Percentiles rank a stretch among this genome's conserved stretches.
phyloP scores from a whole-genome alignment of 805 yeast species.

The Saturnispora mendoncae region DNA sequence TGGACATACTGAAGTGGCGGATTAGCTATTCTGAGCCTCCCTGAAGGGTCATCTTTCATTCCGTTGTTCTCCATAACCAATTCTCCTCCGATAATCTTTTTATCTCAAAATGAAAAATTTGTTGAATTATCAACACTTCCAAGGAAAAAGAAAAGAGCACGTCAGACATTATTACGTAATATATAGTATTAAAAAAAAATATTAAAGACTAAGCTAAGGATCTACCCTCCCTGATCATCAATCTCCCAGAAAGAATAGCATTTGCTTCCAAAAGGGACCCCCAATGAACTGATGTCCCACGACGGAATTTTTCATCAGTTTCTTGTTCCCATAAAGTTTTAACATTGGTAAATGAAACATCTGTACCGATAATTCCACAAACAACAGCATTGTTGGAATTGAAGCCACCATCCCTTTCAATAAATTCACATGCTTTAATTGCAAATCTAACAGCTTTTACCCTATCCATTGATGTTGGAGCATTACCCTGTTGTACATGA shows the following conservation, averaged over 20 bases:
- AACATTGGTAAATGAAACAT: conserved; percentile 49
- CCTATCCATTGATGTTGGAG: conserved; percentile 91
- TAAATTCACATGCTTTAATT: conserved; percentile 78
- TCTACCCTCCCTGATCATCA: conserved; percentile 34
- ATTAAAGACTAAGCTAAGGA: neutral
- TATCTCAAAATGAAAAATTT: too few species aligned
- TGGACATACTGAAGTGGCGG: neutral
- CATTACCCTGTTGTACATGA: conserved; percentile 95
- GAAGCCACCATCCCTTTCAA: conserved; percentile 48
- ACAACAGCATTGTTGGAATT: conserved; percentile 52
- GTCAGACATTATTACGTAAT: neutral
- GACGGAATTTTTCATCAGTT: conserved; percentile 53
- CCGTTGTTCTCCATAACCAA: neutral
- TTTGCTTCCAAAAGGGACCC: conserved; percentile 45
- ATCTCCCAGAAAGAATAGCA: conserved; percentile 67
- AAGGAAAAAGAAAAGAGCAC: too few species aligned
- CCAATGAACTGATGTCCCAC: conserved; percentile 68
- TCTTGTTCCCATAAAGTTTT: conserved; percentile 48
- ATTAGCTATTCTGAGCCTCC: neutral
- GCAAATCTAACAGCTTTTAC: conserved; percentile 85
- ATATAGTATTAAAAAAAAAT: too few species aligned
- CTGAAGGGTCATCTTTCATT: neutral
- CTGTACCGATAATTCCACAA: conserved; percentile 63
- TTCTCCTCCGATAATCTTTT: too few species aligned
- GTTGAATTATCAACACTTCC: too few species aligned